phyloP scores from a whole-genome alignment of 1,284 basidiomycete species.

The Volvariella volvacea region DNA sequence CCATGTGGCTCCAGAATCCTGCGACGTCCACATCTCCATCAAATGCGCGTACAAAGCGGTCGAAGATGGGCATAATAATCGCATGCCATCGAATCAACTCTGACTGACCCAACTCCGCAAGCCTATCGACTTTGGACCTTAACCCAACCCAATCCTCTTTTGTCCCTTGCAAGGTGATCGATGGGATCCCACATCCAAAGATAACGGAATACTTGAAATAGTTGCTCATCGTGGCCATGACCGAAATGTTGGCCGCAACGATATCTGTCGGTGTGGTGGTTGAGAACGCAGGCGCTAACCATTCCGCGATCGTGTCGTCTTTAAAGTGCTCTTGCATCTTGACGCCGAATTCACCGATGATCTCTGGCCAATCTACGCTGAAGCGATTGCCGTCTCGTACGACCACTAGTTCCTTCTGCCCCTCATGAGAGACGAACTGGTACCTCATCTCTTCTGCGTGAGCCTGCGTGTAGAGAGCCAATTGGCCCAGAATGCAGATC shows the following conservation, averaged over 20 bases:
- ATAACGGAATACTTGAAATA: slow-evolving; percentile 28
- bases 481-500: slow-evolving; percentile 37
- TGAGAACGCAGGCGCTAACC: slow-evolving; percentile 40
- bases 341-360: slow-evolving; percentile 26
- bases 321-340: slow-evolving; percentile 23
- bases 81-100: no score
- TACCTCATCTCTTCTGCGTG: slow-evolving; percentile 31
- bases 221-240: slow-evolving; percentile 37
- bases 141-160: slow-evolving; percentile 27
- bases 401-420: slow-evolving; percentile 27
- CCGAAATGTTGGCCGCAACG: slow-evolving; percentile 29
- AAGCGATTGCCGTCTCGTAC: slow-evolving; percentile 17
- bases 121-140: slow-evolving; percentile 23
- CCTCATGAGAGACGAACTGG: slow-evolving; percentile 34
- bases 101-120: slow-evolving; percentile 30
- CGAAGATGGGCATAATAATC: no score
- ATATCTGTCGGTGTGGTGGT: slow-evolving; percentile 38
- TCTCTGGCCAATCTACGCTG: slow-evolving; percentile 24
- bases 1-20: no score
- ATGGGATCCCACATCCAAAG: slow-evolving; percentile 37
- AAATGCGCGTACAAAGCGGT: no score
- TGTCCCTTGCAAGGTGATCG: slow-evolving; percentile 37
- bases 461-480: slow-evolving; percentile 36
- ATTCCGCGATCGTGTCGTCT: slow-evolving; percentile 29
- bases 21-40: no score